phyloP scores from a whole-genome alignment of 495 filamentous ascomycete species.

The Daldinia grandis region DNA sequence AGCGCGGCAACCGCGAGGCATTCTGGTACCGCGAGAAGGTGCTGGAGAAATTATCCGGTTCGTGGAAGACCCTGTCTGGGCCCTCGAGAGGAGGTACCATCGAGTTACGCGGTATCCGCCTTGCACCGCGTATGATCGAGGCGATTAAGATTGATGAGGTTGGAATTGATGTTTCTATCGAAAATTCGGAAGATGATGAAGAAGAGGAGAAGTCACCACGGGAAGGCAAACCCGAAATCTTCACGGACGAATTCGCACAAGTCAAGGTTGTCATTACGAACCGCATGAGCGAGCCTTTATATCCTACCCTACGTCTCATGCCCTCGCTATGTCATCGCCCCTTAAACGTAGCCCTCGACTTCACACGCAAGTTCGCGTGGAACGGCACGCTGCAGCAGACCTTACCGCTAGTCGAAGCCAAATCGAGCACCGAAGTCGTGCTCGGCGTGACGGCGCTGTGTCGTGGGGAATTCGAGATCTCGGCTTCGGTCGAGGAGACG shows the following conservation, averaged over 20 bases:
- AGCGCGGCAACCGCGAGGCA: conserved; percentile 79
- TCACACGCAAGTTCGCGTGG: conserved; percentile 83
- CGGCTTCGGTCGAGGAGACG: conserved; percentile 83
- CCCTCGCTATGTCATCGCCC: conserved; percentile 78
- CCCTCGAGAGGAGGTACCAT: conserved; percentile 70
- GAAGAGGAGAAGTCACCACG: conserved; percentile 9
- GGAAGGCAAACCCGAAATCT: conserved; percentile 58
- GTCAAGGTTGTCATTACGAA: conserved; percentile 75
- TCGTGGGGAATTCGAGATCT: conserved; percentile 83
- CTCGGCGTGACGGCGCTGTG: conserved; percentile 77
- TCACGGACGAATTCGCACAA: conserved; percentile 75
- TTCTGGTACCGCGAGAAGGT: conserved; percentile 94
- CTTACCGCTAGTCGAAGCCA: conserved; percentile 66
- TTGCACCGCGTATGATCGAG: conserved; percentile 83
- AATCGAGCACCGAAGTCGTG: conserved; percentile 61
- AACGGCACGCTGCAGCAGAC: conserved; percentile 83
- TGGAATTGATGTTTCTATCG: conserved; percentile 68
- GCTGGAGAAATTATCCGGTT: conserved; percentile 72
- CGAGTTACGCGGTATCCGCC: conserved; percentile 75
- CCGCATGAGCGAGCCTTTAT: conserved; percentile 70
- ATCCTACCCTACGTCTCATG: conserved; percentile 78
- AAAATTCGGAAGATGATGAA: conserved; percentile 40
- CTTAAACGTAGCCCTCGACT: conserved; percentile 77
- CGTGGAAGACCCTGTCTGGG: conserved; percentile 70
- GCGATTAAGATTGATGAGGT: conserved; percentile 83